Base-by-base conservation (phyloP, 768 basidiomycete species). In the Kwoniella europaea region DNA sequence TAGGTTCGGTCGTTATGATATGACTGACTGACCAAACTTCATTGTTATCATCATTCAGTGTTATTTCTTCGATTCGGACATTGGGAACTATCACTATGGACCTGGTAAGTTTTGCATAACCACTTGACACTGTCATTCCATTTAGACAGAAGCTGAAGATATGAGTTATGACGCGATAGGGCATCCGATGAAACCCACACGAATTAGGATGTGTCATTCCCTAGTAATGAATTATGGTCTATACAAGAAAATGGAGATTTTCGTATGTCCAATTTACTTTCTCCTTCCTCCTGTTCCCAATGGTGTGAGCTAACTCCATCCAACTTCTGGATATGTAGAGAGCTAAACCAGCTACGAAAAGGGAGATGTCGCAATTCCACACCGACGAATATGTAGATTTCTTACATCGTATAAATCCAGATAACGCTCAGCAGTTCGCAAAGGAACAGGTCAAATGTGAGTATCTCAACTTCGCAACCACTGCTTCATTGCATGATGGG, bases 161-260 rank as follows among this genome's bases (percentile, higher is more conserved):
- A 46, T 16, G 27, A 27, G 27, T 27, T 27, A n/a, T 18, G 42
- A 63, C 62, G 10, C 2, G 43, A 53, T 91, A 68, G 95, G 94
- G 6, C 94, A 98, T 83, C 93, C 94, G 44, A 97, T 97, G 94
- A 96, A 97, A 81, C 96, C 96, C 6, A 98, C 96, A 22, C 88
- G 97, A 44, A 97, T 98, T 86, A 90, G 96, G 76, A 99, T 99
- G 97, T 98, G 95, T 82, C 97, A 99, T 85, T 95, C 95, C 12
- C 87, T 99, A 63, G 97, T 99, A 67, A 99, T 99, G 97, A 99
- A 98, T 85, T 98, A 98, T 83, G 94, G 95, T 20, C 85, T 99
- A 18, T 99, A 99, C 86, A 98, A 98, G 85, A 94, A 94, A 85
- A 99, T 99, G 97, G 97, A 99, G 84, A 99, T 99, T 75, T 99